Conservation (phyloP, 257 asterid species). For the Solanum sparsipilum region DNA sequence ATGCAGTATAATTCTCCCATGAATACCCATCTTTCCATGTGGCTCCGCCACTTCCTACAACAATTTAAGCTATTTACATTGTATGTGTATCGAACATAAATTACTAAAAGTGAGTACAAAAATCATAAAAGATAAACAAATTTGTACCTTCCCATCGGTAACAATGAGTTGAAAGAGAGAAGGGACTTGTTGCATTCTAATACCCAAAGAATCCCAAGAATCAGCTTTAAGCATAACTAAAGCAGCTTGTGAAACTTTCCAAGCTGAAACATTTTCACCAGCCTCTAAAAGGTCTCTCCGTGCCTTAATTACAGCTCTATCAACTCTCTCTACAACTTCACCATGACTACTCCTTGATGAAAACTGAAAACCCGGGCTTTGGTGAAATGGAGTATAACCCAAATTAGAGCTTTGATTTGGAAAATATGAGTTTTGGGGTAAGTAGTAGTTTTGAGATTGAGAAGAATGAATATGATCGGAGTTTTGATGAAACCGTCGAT, state of each 20-base stretch:
- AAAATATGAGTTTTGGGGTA: conserved; percentile 19
- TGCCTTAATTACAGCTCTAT: conserved; percentile 45
- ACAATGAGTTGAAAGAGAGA: conserved; percentile 39
- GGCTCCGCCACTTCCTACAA: neutral
- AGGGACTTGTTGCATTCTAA: conserved; percentile 76
- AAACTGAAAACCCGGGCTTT: neutral
- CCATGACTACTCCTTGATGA: neutral
- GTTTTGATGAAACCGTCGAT: neutral
- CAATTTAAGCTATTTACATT: neutral
- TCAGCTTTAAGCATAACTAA: conserved; percentile 36
- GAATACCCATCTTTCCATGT: neutral
- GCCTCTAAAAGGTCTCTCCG: conserved; percentile 32
- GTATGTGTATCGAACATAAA: neutral
- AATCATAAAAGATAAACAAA: neutral
- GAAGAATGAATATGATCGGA: neutral
- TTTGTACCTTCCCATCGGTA: conserved; percentile 64
- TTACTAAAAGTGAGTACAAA: neutral
- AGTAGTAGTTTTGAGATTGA: neutral
- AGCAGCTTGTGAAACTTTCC: conserved; percentile 76
- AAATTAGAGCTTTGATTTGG: neutral
- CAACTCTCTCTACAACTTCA: conserved; percentile 48
- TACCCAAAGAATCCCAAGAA: conserved; percentile 81
- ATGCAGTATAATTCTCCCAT: neutral
- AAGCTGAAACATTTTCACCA: conserved; percentile 47
- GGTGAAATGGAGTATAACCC: neutral